Evolutionary conservation across 129 eudicot genomes (phyloP), one percentile per base, ranked within the genome.

Genomic region (Lonicera japonica): DNA sequence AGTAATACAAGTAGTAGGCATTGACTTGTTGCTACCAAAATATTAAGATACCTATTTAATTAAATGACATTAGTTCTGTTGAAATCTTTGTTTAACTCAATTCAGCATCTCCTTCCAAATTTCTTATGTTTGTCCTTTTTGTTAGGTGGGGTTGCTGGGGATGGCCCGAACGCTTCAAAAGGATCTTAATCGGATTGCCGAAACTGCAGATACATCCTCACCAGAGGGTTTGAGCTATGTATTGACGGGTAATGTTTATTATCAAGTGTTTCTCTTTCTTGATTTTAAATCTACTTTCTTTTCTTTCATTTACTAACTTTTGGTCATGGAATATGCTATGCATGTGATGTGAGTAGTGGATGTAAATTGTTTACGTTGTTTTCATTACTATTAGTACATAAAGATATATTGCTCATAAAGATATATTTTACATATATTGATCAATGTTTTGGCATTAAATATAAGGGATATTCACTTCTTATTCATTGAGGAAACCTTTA

Each of bases 181-280:
- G 64, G 98, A 91, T 76, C 98, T 91, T 41, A 85, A 87, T 76
- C 80, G 86, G 63, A 91, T 91, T 68, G 98, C 96, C 23, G 90
- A 84, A 77, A 63, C 72, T 72, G 96, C 98, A 57, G 88, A 91
- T 80, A 91, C 98, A 71, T 87, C 96, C 70, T 77, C 66, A 25
- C 66, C 95, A 9, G 82, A 78, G 75, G 98, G 98, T 62, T 74
- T 91, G 70, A 75, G 82, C 76, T 84, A 75, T 70, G 83, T 91
- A 41, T 76, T 91, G 81, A 89, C 95, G 57, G 98, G 98, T 91
- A 72, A 83, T 4, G 43, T 47, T 63, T 58, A 52, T 29, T 21
- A 8, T 24, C 58, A 19, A 46, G 4, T 6, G 36, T 29, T 29
- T 54, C 16, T 12, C 16, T 16, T 12, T 61, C 11, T 39, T 50